Evolutionary conservation across 2,329 filamentous ascomycete genomes (phyloP).

Genomic region (Colletotrichum abscissum): DNA sequence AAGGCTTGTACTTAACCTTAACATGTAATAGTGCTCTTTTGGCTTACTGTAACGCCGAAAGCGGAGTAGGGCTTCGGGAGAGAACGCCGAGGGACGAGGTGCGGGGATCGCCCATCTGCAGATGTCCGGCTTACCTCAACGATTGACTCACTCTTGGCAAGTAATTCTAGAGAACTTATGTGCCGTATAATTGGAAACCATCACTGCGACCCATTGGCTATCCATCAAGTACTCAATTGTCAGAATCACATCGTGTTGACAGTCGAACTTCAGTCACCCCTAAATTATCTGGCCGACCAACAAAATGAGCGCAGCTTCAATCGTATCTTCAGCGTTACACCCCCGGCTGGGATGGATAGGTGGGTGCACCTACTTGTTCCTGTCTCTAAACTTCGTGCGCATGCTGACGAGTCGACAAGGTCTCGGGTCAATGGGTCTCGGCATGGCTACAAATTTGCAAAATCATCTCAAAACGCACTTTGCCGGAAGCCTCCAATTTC

Average conservation of each 20-base stretch:
- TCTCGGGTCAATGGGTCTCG: conserved; percentile 62
- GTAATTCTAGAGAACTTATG: neutral
- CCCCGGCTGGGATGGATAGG: conserved; percentile 31
- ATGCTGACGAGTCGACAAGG: conserved; percentile 40
- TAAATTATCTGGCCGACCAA: neutral
- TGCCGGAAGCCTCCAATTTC: conserved; percentile 48
- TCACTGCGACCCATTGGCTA: neutral
- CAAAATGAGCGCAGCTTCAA: neutral
- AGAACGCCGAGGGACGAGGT: neutral
- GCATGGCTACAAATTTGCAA: conserved; percentile 62
- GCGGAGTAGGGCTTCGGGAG: conserved; percentile 4
- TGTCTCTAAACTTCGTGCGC: too few relatives aligned
- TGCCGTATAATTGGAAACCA: neutral
- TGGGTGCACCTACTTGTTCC: too few relatives aligned
- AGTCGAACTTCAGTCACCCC: neutral
- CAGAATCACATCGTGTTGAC: neutral
- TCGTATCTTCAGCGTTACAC: neutral
- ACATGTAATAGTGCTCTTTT: neutral
- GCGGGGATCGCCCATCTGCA: neutral
- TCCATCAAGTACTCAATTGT: neutral
- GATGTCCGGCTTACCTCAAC: neutral
- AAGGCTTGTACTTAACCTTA: too few relatives aligned
- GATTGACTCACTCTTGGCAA: conserved; percentile 6
- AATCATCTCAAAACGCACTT: conserved; percentile 45
- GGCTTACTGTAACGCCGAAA: neutral